Percentiles rank a stretch among this genome's conserved stretches.
These are phyloP conservation scores for Aspergillus affinis DNA, from an alignment of 495 filamentous ascomycete genomes.

Conservation along the genomic window DNA sequence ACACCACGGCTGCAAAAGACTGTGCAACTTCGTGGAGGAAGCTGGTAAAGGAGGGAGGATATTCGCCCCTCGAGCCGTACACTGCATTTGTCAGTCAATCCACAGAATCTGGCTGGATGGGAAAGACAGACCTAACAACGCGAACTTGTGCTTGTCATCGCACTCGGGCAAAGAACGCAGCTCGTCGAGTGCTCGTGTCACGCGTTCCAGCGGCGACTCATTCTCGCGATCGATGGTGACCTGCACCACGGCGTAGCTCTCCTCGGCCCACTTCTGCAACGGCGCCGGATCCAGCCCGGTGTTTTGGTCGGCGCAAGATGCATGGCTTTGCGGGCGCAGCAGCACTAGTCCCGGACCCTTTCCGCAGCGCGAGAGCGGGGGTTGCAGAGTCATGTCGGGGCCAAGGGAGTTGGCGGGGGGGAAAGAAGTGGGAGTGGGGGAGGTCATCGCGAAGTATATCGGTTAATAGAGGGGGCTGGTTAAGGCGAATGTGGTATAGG, in stretches of 20 bases:
- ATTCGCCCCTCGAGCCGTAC: conserved; percentile 27
- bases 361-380: conserved; percentile 57
- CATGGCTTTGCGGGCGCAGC: conserved; percentile 26
- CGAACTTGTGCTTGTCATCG: conserved; percentile 18
- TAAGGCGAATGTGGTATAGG: too few relatives aligned
- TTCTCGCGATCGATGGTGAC: conserved; percentile 19
- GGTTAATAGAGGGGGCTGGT: too few relatives aligned
- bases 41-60: conserved; percentile 22
- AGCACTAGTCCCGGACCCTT: conserved; percentile 55
- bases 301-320: conserved; percentile 23
- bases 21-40: conserved; percentile 9
- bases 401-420: background rate
- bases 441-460: background rate
- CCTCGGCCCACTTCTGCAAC: conserved; percentile 41
- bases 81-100: conserved; percentile 17
- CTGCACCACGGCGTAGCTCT: conserved; percentile 36
- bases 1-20: conserved; percentile 16
- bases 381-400: conserved; percentile 34
- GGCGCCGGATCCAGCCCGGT: conserved; percentile 33
- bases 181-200: conserved; percentile 18
- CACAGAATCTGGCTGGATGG: background rate
- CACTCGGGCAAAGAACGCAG: conserved; percentile 20
- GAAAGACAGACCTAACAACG: conserved; percentile 20
- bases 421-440: background rate
- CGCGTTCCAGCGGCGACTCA: conserved; percentile 11